phyloP scores from a whole-genome alignment of 192 early-diverging fungal genomes.

The Mortierella antarctica region DNA sequence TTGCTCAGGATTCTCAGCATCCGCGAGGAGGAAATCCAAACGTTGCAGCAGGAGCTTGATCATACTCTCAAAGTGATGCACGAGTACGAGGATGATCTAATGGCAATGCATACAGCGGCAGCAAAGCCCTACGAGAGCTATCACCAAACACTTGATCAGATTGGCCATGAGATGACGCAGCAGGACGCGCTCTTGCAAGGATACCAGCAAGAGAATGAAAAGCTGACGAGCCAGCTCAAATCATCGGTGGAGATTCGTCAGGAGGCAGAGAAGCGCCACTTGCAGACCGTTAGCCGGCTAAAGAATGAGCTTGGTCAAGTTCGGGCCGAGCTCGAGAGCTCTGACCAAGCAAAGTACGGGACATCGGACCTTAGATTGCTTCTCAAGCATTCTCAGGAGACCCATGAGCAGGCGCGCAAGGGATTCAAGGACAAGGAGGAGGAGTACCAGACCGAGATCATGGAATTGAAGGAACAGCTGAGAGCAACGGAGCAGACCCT shows the following conservation, averaged over 20 bases:
- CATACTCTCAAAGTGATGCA: slow-evolving; percentile 53
- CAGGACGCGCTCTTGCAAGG: slow-evolving; percentile 46
- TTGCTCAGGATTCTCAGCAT: slow-evolving; percentile 41
- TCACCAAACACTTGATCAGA: slow-evolving; percentile 44
- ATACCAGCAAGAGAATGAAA: slow-evolving; percentile 52
- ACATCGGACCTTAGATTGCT: slow-evolving; percentile 19
- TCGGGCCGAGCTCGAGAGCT: slow-evolving; percentile 28
- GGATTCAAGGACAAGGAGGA: slow-evolving; percentile 49
- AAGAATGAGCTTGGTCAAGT: slow-evolving; percentile 37
- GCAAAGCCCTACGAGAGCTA: slow-evolving; percentile 53
- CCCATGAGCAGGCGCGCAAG: slow-evolving; percentile 24
- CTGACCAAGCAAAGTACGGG: slow-evolving; percentile 44
- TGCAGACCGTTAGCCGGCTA: slow-evolving; percentile 27
- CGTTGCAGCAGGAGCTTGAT: slow-evolving; percentile 44
- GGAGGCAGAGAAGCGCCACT: slow-evolving; percentile 47
- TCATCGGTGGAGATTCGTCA: slow-evolving; percentile 48
- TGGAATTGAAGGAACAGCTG: slow-evolving; percentile 33
- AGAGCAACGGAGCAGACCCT: slow-evolving; percentile 24
- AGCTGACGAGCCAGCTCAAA: slow-evolving; percentile 38
- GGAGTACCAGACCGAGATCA: slow-evolving; percentile 35
- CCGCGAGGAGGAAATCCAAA: slow-evolving; percentile 48
- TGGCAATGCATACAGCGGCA: slow-evolving; percentile 54
- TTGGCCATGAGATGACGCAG: slow-evolving; percentile 52
- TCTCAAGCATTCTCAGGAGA: slow-evolving; percentile 23
- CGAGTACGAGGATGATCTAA: slow-evolving; percentile 51